Percentiles rank a stretch among this genome's conserved stretches.
Evolutionary conservation across 305 asterid genomes (phyloP).

Genomic region (Ajuga reptans): DNA sequence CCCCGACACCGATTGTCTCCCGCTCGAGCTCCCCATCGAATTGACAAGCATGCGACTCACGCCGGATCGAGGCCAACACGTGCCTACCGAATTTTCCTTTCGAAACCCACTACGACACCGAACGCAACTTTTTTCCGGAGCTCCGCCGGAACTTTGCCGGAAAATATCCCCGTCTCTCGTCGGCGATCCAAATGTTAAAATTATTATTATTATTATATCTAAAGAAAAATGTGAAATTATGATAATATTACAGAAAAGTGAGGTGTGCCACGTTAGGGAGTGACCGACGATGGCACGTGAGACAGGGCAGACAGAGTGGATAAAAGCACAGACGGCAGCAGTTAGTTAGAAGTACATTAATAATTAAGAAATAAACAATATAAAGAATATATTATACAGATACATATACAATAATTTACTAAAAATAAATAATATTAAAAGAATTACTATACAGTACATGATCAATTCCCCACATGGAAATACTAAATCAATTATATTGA

Average conservation of each 20-base stretch:
- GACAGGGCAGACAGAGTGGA: conserved; percentile 24
- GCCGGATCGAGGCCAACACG: no score
- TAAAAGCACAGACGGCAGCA: conserved; percentile 11
- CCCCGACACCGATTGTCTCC: no score
- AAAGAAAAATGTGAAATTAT: no score
- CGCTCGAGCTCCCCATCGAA: no score
- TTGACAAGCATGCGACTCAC: no score
- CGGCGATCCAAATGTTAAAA: no score
- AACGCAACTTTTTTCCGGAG: no score
- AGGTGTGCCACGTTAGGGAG: conserved; percentile 26
- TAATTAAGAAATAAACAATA: conserved; percentile 6
- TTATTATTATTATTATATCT: no score
- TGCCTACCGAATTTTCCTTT: no score
- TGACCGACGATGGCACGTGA: conserved; percentile 28
- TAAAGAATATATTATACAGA: neutral
- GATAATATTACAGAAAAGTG: neutral
- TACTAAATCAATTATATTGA: neutral
- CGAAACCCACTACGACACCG: no score
- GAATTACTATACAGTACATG: neutral
- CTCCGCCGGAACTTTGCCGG: no score
- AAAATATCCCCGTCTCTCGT: no score
- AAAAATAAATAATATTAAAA: neutral
- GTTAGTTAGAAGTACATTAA: conserved; percentile 22
- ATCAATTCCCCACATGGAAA: conserved; percentile 12
- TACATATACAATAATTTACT: neutral